A percentile compares a stretch with the other conserved stretches of the same genome.
Conservation (phyloP, 2,329 filamentous ascomycete species). For the Pseudocercospora ulei region DNA sequence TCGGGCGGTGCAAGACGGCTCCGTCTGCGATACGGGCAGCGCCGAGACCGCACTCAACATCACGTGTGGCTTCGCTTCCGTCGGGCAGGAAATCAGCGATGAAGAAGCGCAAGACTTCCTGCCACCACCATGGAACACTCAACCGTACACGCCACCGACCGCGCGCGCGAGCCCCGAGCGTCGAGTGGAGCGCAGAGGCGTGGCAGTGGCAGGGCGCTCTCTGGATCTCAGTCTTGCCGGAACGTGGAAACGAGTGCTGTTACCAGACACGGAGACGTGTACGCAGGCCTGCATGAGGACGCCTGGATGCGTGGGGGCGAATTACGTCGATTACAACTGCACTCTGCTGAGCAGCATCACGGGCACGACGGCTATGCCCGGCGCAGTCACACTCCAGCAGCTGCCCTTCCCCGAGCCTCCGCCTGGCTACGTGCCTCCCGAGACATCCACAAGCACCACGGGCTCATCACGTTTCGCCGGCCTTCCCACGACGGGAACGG, state of each 20-base stretch:
- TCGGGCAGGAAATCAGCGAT: slow-evolving; percentile 10
- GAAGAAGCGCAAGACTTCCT: slow-evolving; percentile 2
- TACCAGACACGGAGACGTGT: slow-evolving; percentile 10
- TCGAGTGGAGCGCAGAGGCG: background rate
- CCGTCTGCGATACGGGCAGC: slow-evolving; percentile 5
- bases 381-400: slow-evolving; percentile 7
- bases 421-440: slow-evolving; percentile 7
- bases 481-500: background rate
- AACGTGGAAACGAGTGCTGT: slow-evolving; percentile 6
- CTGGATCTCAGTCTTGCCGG: slow-evolving; percentile 8
- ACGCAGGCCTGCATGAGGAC: slow-evolving; percentile 9
- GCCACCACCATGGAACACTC: slow-evolving; percentile 9
- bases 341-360: slow-evolving; percentile 12
- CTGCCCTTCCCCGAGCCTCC: slow-evolving; percentile 6
- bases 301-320: slow-evolving; percentile 8
- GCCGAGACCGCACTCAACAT: slow-evolving; percentile 7
- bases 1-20: background rate
- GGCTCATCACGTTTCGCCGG: background rate
- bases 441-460: slow-evolving; percentile 4
- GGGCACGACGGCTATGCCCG: slow-evolving; percentile 7
- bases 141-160: slow-evolving; percentile 8
- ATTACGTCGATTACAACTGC: slow-evolving; percentile 11
- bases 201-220: background rate
- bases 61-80: slow-evolving; percentile 9
- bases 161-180: background rate